Evolutionary conservation across 495 filamentous ascomycete genomes (phyloP).

Genomic region (Aspergillus diversus): DNA sequence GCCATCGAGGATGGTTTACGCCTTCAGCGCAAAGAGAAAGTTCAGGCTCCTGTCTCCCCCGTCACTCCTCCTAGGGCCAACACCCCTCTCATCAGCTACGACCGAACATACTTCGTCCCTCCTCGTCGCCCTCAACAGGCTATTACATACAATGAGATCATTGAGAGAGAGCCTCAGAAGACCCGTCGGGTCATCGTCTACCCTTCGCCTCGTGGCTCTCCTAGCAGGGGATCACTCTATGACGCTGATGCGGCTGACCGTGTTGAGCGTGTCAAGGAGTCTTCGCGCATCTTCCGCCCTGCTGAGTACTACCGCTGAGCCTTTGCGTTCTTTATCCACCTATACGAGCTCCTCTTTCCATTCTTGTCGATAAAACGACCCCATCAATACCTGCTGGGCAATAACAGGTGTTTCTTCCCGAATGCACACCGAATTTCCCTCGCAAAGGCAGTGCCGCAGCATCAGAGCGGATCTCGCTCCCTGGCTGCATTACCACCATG

Average conservation of each 20-base stretch:
- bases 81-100: slow-evolving; percentile 43
- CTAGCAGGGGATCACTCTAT: slow-evolving; percentile 50
- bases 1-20: slow-evolving; percentile 53
- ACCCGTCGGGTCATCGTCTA: slow-evolving; percentile 43
- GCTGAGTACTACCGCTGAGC: slow-evolving; percentile 40
- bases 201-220: slow-evolving; percentile 39
- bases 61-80: slow-evolving; percentile 15
- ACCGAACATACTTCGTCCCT: slow-evolving; percentile 42
- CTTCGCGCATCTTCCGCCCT: slow-evolving; percentile 34
- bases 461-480: neutral
- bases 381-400: slow-evolving; percentile 5
- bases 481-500: slow-evolving; percentile 1
- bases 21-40: slow-evolving; percentile 31
- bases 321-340: neutral
- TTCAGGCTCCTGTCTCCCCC: slow-evolving; percentile 12
- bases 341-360: neutral
- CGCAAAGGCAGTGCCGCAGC: neutral
- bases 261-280: slow-evolving; percentile 38
- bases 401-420: slow-evolving; percentile 7
- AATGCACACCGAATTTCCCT: neutral
- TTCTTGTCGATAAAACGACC: slow-evolving; percentile 8
- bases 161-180: slow-evolving; percentile 43
- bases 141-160: slow-evolving; percentile 35
- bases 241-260: slow-evolving; percentile 42
- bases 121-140: slow-evolving; percentile 34